Conservation (phyloP, 345 rosid genomes). For the Aquilaria yunnanensis region DNA sequence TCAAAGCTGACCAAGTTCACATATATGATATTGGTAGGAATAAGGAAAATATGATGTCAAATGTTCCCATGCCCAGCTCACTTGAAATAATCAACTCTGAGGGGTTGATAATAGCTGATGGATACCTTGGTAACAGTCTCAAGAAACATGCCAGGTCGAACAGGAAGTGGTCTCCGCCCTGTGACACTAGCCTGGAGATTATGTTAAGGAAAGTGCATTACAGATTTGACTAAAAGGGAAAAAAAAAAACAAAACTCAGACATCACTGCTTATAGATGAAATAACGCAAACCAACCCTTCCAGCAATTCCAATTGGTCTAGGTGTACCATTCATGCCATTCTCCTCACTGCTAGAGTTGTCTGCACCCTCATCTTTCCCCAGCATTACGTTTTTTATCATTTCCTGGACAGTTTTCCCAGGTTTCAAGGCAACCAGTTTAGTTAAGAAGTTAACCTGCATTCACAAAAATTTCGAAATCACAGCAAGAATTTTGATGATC, state of each 20-base stretch:
- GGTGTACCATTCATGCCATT: slow-evolving; percentile 24
- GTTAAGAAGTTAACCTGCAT: slow-evolving; percentile 84
- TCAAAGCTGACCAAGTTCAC: slow-evolving; percentile 3
- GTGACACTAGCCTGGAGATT: slow-evolving; percentile 60
- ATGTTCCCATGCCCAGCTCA: background rate
- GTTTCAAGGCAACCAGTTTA: slow-evolving; percentile 80
- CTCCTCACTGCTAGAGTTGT: slow-evolving; percentile 31
- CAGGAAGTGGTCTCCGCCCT: slow-evolving; percentile 80
- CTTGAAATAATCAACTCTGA: background rate
- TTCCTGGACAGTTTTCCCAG: slow-evolving; percentile 66
- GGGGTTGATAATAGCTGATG: background rate
- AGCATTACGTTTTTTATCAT: slow-evolving; percentile 88
- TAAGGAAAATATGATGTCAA: background rate
- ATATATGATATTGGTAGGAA: background rate
- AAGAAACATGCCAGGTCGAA: slow-evolving; percentile 93
- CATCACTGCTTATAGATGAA: background rate
- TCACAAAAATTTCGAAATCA: slow-evolving; percentile 4
- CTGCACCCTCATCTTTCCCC: slow-evolving; percentile 95
- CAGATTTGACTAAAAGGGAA: background rate
- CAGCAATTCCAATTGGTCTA: slow-evolving; percentile 45
- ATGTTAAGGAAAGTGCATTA: slow-evolving; percentile 10
- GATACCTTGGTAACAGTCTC: slow-evolving; percentile 90
- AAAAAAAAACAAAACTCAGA: background rate
- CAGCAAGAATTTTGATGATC: background rate
- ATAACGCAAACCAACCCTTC: slow-evolving; percentile 47